Conservation (phyloP, 108 stramenopile genomes). For the Craspedostauros australis region DNA sequence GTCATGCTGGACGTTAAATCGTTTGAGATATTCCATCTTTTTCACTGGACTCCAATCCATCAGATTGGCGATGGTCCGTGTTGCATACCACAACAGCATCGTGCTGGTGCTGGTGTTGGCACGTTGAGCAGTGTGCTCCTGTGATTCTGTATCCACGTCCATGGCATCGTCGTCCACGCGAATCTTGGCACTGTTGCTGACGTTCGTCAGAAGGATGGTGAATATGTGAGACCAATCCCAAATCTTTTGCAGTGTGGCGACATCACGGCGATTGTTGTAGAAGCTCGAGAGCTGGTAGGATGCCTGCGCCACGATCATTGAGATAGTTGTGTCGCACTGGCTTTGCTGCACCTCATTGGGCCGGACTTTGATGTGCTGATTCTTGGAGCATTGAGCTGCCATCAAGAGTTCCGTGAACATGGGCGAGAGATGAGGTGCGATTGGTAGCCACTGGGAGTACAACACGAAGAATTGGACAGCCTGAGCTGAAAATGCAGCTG, state of each 20-base stretch:
- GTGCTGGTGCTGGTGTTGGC: too few species aligned
- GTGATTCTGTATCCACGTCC: constrained; percentile 9
- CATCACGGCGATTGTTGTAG: constrained; percentile 21
- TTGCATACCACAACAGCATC: constrained; percentile 60
- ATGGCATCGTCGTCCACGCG: constrained; percentile 28
- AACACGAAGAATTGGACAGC: constrained; percentile 35
- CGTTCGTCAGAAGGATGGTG: constrained; percentile 25
- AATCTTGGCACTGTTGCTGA: constrained; percentile 12
- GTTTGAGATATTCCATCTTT: constrained; percentile 30
- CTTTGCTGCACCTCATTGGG: not conserved
- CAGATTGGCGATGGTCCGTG: constrained; percentile 47
- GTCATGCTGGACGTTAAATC: constrained; percentile 30
- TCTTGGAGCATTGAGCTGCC: constrained; percentile 25
- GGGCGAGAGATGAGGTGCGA: constrained; percentile 75
- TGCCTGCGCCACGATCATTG: constrained; percentile 33
- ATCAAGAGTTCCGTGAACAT: constrained; percentile 50
- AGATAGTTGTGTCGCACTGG: too few species aligned
- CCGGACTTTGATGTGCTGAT: not conserved
- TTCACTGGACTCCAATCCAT: constrained; percentile 52
- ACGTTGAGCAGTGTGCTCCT: not conserved
- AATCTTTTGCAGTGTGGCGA: constrained; percentile 26
- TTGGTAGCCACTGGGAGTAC: constrained; percentile 66
- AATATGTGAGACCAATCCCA: constrained; percentile 78
- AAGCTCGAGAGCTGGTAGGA: constrained; percentile 24
- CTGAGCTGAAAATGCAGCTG: not conserved